Base-by-base conservation (phyloP, 345 rosid genomes). In the Dipteronia dyeriana region DNA sequence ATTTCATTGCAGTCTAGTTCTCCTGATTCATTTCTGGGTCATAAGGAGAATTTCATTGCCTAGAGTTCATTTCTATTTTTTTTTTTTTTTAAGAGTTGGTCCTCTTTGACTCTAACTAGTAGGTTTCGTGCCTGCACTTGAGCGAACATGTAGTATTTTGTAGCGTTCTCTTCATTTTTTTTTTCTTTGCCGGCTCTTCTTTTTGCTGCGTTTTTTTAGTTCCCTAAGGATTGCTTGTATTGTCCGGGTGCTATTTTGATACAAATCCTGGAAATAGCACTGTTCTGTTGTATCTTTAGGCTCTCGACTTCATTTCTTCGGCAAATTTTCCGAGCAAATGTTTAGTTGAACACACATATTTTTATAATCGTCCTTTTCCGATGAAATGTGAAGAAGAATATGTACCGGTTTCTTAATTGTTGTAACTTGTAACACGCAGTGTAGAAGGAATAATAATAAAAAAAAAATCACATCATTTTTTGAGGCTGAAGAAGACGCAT, bases 71-170 rank as follows among this genome's bases (percentile, higher is more conserved):
- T 65, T 79, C 71, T 68, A 39, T 66, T 66, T 76, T 61, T 29
- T 67, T 23, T 80, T 65, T 71, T 29, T 67, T 23, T 80, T 64
- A 74, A 66, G 82, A 75, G 45, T 79, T 72, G 86, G 81, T 16
- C 66, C 25, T 51, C 49, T 60, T 56, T 70, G 57, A 53, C 34
- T 45, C 74, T 70, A 75, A 74, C 76, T 68, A 45, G 83, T 79
- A 80, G 86, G 82, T 71, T 54, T 65, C 16, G 29, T 74, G 76
- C 82, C 79, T 75, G 79, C 81, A 57, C 66, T 68, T 51, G 75
- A 71, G 88, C 68, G 73, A 60, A 56, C 74, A 26, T 62, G 82
- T 72, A 68, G 73, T 34, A 16, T 17, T 39, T 70, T 66, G 66
- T 79, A 79, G 73, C 71, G 73, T 53, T 9, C 4, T 19, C 26